Evolutionary conservation across 2,329 filamentous ascomycete species (phyloP), one percentile per base, ranked within the genome.

Genomic region (Fusarium coffeatum): DNA sequence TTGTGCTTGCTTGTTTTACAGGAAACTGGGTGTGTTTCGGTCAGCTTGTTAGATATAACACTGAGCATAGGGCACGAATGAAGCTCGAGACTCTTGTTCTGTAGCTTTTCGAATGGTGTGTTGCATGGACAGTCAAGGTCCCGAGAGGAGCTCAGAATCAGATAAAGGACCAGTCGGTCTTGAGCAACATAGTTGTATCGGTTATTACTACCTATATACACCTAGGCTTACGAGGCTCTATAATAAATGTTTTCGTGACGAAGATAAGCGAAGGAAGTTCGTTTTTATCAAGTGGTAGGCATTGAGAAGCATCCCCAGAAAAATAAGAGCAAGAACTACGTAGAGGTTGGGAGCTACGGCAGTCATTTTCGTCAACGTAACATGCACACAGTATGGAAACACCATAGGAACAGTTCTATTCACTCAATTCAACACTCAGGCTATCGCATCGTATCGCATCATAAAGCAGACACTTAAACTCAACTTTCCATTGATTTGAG

Each of bases 371-470:
- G 34, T n/a, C 34, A 37, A 37, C 18, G 34, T 37, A 37, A 37
- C 34, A 37, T n/a, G 34, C 34, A 37, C 34, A n/a, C 34, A 37
- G 11, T 37, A n/a, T 37, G 18, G 34, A 37, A 37, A 37, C 18
- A 37, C 18, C 13, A 40, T 27, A 28, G 15, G 18, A 56, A 47
- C 13, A 49, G n/a, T 50, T 53, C 23, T 58, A 50, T 56, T 34
- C 64, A 68, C 59, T 69, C 60, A 27, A 61, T 65, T 64, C 55
- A 66, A 71, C 56, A 69, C 60, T 64, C 59, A 67, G 56, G 57
- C 60, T 74, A 74, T 64, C 66, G 37, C 46, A 67, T 47, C 41
- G 43, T 67, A 63, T 65, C 62, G 53, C 50, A 62, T 63, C 59
- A 47, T 69, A 50, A 69, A 63, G 54, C 58, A 68, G 50, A 55